phyloP scores from a whole-genome alignment of 1,139 yeast genomes.

The Saccharomyces hybrid region DNA sequence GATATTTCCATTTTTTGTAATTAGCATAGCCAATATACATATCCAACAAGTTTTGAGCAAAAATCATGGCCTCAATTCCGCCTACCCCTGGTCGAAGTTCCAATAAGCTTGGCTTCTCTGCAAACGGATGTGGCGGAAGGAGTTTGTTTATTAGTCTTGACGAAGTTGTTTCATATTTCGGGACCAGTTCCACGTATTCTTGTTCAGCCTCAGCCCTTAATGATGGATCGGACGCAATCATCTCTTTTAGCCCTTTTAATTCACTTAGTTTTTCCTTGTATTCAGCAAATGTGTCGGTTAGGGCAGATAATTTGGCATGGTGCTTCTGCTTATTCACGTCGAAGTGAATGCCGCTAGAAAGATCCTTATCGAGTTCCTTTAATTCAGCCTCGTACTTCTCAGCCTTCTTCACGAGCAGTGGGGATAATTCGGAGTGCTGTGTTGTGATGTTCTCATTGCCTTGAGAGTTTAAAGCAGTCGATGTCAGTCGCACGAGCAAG shows the following conservation, averaged over 20 bases:
- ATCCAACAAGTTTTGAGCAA: slow-evolving; percentile 66
- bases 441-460: neutral
- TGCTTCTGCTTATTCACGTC: slow-evolving; percentile 49
- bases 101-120: slow-evolving; percentile 68
- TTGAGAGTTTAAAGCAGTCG: neutral
- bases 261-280: slow-evolving; percentile 36
- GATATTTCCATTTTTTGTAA: slow-evolving; percentile 56
- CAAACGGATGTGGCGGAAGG: slow-evolving; percentile 69
- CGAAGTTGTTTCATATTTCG: slow-evolving; percentile 32
- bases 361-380: slow-evolving; percentile 38
- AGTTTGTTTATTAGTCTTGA: slow-evolving; percentile 47
- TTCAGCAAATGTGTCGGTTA: slow-evolving; percentile 45
- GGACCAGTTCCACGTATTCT: slow-evolving; percentile 31
- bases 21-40: slow-evolving; percentile 77
- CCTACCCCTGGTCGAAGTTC: slow-evolving; percentile 96
- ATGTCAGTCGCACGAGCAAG: neutral
- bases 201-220: slow-evolving; percentile 33
- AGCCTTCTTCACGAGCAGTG: slow-evolving; percentile 58
- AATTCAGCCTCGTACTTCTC: slow-evolving; percentile 45
- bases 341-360: slow-evolving; percentile 43
- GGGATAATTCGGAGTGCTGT: slow-evolving; percentile 38
- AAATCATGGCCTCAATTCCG: slow-evolving; percentile 86
- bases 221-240: slow-evolving; percentile 31
- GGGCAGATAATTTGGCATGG: slow-evolving; percentile 46
- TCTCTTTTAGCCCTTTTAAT: slow-evolving; percentile 35